Conservation (phyloP, 441 rosid species). For the Capsella rubella region DNA sequence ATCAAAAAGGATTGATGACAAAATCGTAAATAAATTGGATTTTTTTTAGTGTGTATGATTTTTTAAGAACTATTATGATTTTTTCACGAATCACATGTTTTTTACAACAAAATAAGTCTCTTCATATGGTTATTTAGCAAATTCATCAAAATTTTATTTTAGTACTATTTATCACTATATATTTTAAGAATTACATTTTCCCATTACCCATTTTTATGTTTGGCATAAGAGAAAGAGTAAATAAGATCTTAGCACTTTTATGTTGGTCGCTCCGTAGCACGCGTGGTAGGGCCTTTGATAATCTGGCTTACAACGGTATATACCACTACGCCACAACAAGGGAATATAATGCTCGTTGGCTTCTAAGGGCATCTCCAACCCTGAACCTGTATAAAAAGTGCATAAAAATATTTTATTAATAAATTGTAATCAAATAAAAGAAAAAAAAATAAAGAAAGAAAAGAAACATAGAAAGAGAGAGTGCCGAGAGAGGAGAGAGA, state of each 20-base stretch:
- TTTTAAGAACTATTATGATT: neutral
- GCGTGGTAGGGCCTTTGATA: constrained; percentile 19
- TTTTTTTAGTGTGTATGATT: neutral
- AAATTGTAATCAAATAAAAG: no score
- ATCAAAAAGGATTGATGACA: neutral
- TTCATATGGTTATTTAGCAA: neutral
- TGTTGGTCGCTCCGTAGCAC: constrained; percentile 19
- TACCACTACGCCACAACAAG: constrained; percentile 1
- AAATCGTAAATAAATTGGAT: neutral
- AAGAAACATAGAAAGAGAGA: no score
- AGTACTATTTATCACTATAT: neutral
- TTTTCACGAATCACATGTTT: neutral
- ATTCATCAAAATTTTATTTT: neutral
- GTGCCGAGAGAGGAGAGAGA: no score
- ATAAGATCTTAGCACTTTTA: neutral
- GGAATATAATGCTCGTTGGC: neutral
- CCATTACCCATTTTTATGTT: neutral
- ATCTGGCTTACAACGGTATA: neutral
- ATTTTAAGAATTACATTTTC: neutral
- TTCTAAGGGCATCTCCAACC: no score
- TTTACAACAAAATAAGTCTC: neutral
- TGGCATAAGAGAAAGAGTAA: neutral
- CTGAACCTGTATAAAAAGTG: no score
- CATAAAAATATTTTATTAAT: no score
- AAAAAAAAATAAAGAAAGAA: no score